A percentile compares a stretch with the other conserved stretches of the same genome.
phyloP scores from a whole-genome alignment of 345 rosid species.

The Nephelium lappaceum region DNA sequence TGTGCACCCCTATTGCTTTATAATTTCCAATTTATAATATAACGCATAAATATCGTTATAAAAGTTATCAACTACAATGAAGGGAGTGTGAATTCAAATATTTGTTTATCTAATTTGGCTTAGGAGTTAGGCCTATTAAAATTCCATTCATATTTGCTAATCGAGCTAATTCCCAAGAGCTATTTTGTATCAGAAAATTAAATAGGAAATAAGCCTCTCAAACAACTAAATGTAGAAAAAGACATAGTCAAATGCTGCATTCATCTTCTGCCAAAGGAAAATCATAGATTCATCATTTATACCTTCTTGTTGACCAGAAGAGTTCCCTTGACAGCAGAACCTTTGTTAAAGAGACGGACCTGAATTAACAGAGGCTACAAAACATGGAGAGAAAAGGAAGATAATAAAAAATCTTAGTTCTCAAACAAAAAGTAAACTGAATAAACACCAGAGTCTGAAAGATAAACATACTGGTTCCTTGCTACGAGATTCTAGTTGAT shows the following conservation, averaged over 20 bases:
- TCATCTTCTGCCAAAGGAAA: neutral
- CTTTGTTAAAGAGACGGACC: slow-evolving; percentile 69
- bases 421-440: neutral
- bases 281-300: slow-evolving; percentile 4
- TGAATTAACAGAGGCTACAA: slow-evolving; percentile 82
- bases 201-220: neutral
- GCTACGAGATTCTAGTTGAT: slow-evolving; percentile 17
- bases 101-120: neutral
- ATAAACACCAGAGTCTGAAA: neutral
- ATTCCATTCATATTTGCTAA: neutral
- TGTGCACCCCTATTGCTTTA: neutral
- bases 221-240: neutral
- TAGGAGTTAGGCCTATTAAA: neutral
- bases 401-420: slow-evolving; percentile 11
- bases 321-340: slow-evolving; percentile 79
- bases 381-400: slow-evolving; percentile 13
- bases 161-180: neutral
- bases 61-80: neutral
- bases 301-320: slow-evolving; percentile 71
- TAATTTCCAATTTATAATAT: no score
- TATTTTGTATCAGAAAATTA: neutral
- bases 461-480: slow-evolving; percentile 43
- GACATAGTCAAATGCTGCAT: neutral
- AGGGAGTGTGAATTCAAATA: neutral
- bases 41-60: neutral